Base-by-base conservation (phyloP, 805 yeast genomes). In the Sugiyamaella americana region DNA sequence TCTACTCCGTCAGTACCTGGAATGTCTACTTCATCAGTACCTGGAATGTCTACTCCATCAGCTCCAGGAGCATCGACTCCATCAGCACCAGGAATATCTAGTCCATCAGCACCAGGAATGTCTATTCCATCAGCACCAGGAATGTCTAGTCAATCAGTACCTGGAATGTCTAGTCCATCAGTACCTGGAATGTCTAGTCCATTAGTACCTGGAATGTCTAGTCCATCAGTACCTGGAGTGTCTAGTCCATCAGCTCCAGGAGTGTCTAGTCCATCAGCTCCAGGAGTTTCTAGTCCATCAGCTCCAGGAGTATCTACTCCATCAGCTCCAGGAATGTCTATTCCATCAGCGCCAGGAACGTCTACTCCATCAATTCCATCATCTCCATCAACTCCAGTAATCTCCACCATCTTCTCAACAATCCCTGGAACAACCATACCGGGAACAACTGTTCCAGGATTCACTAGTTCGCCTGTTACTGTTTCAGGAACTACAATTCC, bases 211-310 rank as follows among this genome's bases (percentile, higher is more conserved):
- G n/a, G n/a, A n/a, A n/a, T n/a, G 3, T 46, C 56, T n/a, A 58
- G 56, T 13, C 45, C 56, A 10, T 50, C 57, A 5, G 29, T 57
- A 17, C 59, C 53, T 26, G 52, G 57, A 21, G 51, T 57, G 4
- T 40, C 48, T 2, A 24, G 48, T 20, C 54, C 55, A 29, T 39
- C 43, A n/a, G 30, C 43, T 10, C 37, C 29, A n/a, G 13, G 16
- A 10, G 16, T 29, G 20, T 35, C 21, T n/a, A 17, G 10, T 34
- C 19, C 29, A 8, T 29, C 37, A 35, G 37, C 13, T 5, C 38
- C 38, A 16, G 13, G 10, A 13, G 38, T 21, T 35, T 13, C 38
- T 18, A 35, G 38, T 35, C 18, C 21, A 19, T 19, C 38, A 13
- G 38, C 21, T 6, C 18, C 18, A 16, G 18, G 10, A 17, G 18